Base-by-base conservation (phyloP, 345 rosid genomes). In the Acer negundo region DNA sequence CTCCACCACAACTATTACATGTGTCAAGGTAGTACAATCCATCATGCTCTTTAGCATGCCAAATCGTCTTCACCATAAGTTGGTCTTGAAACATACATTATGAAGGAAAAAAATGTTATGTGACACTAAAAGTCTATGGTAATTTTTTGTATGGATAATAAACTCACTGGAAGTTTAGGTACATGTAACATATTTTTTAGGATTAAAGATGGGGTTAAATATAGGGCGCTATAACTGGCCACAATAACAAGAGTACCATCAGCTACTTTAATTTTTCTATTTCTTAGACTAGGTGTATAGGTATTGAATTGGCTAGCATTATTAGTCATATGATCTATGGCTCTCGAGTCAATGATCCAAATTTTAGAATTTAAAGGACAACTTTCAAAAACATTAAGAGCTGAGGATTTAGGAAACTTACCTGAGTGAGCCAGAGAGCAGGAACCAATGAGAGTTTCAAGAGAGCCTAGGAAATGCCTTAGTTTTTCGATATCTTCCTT, bases 1-100 rank as follows among this genome's bases (percentile, higher is more conserved):
- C 31, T 10, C 11, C 38, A 1, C 15, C n/a, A 13, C 75, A 40
- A 19, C 3, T 10, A 9, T n/a, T n/a, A n/a, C 4, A 1, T 2
- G 9, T 15, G 1, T 72, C 53, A 58, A 72, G 63, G 6, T 31
- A 31, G 31, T 72, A 72, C 0, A 72, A 26, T 8, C 67, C 53
- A 23, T 72, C 24, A 3, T 9, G 19, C 10, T 72, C n/a, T 10
- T 72, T 72, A 31, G 75, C 75, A 58, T 6, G 10, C 7, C 75
- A 65, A 72, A 72, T 72, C 31, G n/a, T 72, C 26, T 19, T 72
- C 51, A 16, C 47, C 49, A 8, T 13, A 15, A 3, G 6, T 2
- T 3, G 64, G 10, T 55, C 64, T 5, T 72, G 31, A 31, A 72
- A 72, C 3, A 56, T 13, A 58, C 66, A 72, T 4, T 72, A 12